Evolutionary conservation across 2,329 filamentous ascomycete genomes (phyloP).

Genomic region (Rosellinia necatrix): DNA sequence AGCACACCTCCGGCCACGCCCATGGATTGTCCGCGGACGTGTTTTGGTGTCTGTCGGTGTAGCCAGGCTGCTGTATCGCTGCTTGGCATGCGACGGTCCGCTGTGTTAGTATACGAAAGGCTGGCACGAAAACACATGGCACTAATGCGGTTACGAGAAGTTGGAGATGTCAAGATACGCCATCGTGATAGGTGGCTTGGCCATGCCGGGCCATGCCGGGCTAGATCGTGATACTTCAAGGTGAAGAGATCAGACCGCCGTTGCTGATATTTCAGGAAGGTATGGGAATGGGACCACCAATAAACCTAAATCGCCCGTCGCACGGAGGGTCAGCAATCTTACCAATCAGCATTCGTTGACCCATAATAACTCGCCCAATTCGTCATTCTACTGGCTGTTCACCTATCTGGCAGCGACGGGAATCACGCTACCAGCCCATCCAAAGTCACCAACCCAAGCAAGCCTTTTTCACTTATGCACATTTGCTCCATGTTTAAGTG

Average conservation of each 20-base stretch:
- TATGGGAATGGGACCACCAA: too few species aligned
- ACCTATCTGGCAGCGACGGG: too few species aligned
- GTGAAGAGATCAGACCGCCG: slow-evolving; percentile 13
- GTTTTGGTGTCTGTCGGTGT: not conserved
- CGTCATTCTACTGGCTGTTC: too few species aligned
- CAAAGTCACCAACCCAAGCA: too few species aligned
- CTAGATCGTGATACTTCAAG: not conserved
- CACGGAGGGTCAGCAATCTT: too few species aligned
- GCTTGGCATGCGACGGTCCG: slow-evolving; percentile 17
- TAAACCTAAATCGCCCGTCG: too few species aligned
- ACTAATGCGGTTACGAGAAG: not conserved
- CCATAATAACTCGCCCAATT: too few species aligned
- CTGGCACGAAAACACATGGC: slow-evolving; percentile 7
- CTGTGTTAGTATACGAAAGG: not conserved
- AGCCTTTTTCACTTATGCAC: not conserved
- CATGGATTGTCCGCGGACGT: too few species aligned
- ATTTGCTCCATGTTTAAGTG: not conserved
- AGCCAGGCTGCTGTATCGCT: not conserved
- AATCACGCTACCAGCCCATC: not conserved
- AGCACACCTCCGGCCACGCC: not conserved
- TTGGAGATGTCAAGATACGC: not conserved
- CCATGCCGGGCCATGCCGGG: not conserved
- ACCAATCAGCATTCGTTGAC: too few species aligned
- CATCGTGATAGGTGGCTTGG: not conserved
- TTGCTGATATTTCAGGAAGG: too few species aligned